A percentile compares a stretch with the other conserved stretches of the same genome.
Conservation (phyloP, 495 filamentous ascomycete species). For the Hypomontagnella submonticulosa region DNA sequence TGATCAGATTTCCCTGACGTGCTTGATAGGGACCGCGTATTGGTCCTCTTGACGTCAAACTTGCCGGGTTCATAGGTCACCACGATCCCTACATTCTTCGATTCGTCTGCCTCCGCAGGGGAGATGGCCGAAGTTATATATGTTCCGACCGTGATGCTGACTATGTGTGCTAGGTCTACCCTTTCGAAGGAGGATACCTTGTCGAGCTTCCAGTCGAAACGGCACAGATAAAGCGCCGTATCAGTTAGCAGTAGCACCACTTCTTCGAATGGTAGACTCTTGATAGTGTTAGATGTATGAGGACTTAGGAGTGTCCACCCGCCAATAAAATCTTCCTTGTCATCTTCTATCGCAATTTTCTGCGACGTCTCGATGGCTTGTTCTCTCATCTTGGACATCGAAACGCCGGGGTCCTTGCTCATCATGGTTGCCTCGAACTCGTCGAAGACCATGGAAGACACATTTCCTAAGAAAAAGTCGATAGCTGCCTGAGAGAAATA, state of each 20-base stretch:
- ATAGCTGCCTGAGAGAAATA: slow-evolving; percentile 95
- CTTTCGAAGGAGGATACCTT: slow-evolving; percentile 91
- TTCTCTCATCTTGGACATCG: slow-evolving; percentile 81
- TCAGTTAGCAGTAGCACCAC: slow-evolving; percentile 87
- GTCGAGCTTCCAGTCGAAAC: slow-evolving; percentile 92
- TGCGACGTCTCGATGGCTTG: slow-evolving; percentile 87
- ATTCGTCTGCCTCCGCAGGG: slow-evolving; percentile 75
- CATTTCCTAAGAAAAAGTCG: slow-evolving; percentile 92
- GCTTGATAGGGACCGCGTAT: slow-evolving; percentile 83
- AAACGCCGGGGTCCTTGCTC: slow-evolving; percentile 86
- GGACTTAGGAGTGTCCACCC: slow-evolving; percentile 82
- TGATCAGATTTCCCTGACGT: slow-evolving; percentile 49
- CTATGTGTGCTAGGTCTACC: slow-evolving; percentile 78
- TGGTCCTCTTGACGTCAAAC: slow-evolving; percentile 75
- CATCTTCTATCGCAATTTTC: slow-evolving; percentile 85
- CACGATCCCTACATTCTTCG: slow-evolving; percentile 83
- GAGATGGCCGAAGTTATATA: slow-evolving; percentile 92
- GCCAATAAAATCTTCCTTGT: slow-evolving; percentile 80
- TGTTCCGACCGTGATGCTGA: slow-evolving; percentile 76
- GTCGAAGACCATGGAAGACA: slow-evolving; percentile 81
- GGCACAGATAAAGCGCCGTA: slow-evolving; percentile 82
- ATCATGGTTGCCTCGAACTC: slow-evolving; percentile 93
- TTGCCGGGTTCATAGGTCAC: slow-evolving; percentile 77
- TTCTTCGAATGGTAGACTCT: slow-evolving; percentile 83
- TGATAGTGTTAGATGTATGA: slow-evolving; percentile 66